Evolutionary conservation across 2,329 filamentous ascomycete genomes (phyloP).

Genomic region (Pyricularia sp.): DNA sequence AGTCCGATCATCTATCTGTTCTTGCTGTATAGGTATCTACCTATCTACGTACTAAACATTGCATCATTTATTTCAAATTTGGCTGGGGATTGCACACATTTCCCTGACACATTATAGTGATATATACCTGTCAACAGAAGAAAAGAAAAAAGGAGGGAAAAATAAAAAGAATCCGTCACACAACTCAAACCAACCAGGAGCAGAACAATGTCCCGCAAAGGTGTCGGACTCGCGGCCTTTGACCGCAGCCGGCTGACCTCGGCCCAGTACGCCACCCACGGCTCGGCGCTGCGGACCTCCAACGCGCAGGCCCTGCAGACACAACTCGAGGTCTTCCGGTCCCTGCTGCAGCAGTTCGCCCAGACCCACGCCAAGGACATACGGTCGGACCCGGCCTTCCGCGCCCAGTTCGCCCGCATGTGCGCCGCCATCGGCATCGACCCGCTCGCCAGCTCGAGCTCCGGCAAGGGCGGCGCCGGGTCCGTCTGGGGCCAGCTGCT

Average conservation of each 20-base stretch:
- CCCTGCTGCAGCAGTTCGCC: slow-evolving; percentile 86
- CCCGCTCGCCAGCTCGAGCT: slow-evolving; percentile 61
- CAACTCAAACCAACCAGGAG: not conserved
- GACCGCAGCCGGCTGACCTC: slow-evolving; percentile 73
- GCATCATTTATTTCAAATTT: not conserved
- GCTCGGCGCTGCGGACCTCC: slow-evolving; percentile 68
- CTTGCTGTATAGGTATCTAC: not conserved
- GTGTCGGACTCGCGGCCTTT: slow-evolving; percentile 83
- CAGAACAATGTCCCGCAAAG: slow-evolving; percentile 53
- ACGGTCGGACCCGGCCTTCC: slow-evolving; percentile 85
- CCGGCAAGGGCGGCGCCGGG: slow-evolving; percentile 25
- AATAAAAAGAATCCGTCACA: too few species aligned
- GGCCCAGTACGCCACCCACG: slow-evolving; percentile 83
- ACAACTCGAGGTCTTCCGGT: slow-evolving; percentile 92
- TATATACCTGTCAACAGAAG: not conserved
- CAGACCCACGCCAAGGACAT: slow-evolving; percentile 92
- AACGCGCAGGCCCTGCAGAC: slow-evolving; percentile 81
- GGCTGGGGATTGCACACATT: not conserved
- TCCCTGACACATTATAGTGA: not conserved
- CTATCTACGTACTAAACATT: not conserved
- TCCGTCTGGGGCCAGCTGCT: slow-evolving; percentile 90
- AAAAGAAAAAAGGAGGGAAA: not conserved
- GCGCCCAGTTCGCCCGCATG: slow-evolving; percentile 96
- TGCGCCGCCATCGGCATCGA: slow-evolving; percentile 94
- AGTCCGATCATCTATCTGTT: not conserved